Evolutionary conservation across 179 eudicot genomes (phyloP), one percentile per base, ranked within the genome.

Genomic region (Gypsophila paniculata): DNA sequence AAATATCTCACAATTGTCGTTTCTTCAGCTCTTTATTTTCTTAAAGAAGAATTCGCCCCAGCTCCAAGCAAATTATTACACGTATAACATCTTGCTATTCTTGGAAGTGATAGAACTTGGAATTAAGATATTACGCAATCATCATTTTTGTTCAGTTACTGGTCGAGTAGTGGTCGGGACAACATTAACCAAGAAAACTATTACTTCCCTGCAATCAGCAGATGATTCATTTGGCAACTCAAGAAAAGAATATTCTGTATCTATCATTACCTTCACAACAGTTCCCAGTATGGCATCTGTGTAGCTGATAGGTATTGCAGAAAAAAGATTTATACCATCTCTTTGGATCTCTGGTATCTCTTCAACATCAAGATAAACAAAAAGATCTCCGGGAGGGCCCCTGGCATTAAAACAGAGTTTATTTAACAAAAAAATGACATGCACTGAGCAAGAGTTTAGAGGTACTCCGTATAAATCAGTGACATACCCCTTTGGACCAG

Each of bases 301-400:
- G 80, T 94, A 94, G 78, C 88, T 82, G 61, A 94, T 69, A 51
- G 97, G 81, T 73, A 93, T 65, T 68, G 90, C 75, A 71, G 99
- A 94, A 52, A 46, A 67, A 32, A 94, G 94, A 87, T 94, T 89
- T 79, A 94, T 82, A 77, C 99, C 99, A 75, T 94, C 99, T 82
- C 99, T 85, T 84, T 91, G 91, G 74, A 94, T 94, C 83, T 88
- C 96, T n/a, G 92, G 89, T 52, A 91, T 91, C 81, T 94, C 99
- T 77, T 84, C 81, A 76, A 94, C 84, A 68, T 91, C 92, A 74
- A 94, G 99, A 77, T 86, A 89, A 51, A 94, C 99, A 80, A 73
- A 94, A 70, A 94, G 99, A 86, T 94, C 99, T 80, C 99, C 99
- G 26, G 99, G 86, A 60, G 91, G 96, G 14, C 89, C 99, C 78